phyloP scores from a whole-genome alignment of 2,329 filamentous ascomycete genomes.

The Monilinia fructigena region DNA sequence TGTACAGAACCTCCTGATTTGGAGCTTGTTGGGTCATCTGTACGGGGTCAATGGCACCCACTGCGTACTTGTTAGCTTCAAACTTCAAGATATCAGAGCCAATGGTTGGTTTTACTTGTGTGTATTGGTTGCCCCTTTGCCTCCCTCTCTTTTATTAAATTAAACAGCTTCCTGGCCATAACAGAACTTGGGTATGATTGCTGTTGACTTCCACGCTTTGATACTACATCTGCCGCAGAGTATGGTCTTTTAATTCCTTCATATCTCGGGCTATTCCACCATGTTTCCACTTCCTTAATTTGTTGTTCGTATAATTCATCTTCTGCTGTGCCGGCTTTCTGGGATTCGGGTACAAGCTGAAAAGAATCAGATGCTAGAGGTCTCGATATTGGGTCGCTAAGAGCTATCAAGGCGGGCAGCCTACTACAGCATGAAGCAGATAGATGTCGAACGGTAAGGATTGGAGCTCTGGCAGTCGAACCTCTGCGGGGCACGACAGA shows the following conservation, averaged over 20 bases:
- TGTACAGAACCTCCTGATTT: constrained; percentile 92
- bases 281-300: constrained; percentile 78
- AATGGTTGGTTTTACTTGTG: constrained; percentile 64
- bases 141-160: constrained; percentile 75
- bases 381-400: constrained; percentile 36
- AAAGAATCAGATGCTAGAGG: constrained; percentile 65
- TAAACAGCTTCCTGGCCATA: constrained; percentile 94
- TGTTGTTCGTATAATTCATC: constrained; percentile 83
- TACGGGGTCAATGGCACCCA: constrained; percentile 97
- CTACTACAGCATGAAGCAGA: constrained; percentile 32
- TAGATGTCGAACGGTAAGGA: constrained; percentile 29
- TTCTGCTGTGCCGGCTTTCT: constrained; percentile 78
- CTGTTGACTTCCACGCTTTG: constrained; percentile 83
- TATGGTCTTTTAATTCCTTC: constrained; percentile 91
- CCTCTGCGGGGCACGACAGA: constrained; percentile 33
- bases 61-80: constrained; percentile 45
- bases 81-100: not conserved
- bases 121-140: constrained; percentile 85
- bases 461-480: constrained; percentile 28
- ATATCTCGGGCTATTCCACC: constrained; percentile 86
- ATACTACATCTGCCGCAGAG: constrained; percentile 84
- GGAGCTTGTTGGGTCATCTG: constrained; percentile 99
- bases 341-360: constrained; percentile 74
- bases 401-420: constrained; percentile 34
- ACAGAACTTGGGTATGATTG: constrained; percentile 89